These are phyloP conservation scores for Aphanomyces euteiches DNA, from an alignment of 352 stramenopile species.

Conservation along the genomic window DNA sequence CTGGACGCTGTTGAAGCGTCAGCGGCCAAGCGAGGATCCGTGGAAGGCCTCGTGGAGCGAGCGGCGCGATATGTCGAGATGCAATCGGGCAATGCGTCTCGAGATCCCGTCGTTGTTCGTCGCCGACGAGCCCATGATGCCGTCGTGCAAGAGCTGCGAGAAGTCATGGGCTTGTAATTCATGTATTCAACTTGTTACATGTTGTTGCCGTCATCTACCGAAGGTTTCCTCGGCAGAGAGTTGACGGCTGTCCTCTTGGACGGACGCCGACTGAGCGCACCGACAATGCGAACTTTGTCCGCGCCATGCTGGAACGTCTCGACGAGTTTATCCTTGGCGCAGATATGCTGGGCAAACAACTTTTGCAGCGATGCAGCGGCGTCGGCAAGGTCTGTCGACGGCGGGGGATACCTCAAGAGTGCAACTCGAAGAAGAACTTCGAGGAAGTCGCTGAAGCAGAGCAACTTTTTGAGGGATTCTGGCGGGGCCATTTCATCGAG, in stretches of 20 bases:
- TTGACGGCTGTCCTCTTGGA: not conserved
- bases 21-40: not conserved
- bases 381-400: constrained; percentile 38
- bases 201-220: too few species aligned
- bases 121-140: constrained; percentile 45
- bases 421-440: constrained; percentile 62
- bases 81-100: not conserved
- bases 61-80: not conserved
- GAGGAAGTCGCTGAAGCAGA: constrained; percentile 75
- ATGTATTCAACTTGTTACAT: too few species aligned
- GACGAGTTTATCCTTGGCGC: constrained; percentile 57
- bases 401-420: constrained; percentile 55
- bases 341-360: constrained; percentile 62
- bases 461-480: constrained; percentile 56
- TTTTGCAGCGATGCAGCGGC: constrained; percentile 53
- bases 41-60: not conserved
- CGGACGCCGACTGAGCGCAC: not conserved
- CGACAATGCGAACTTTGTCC: constrained; percentile 45
- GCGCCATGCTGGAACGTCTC: constrained; percentile 54
- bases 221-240: too few species aligned
- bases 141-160: constrained; percentile 62
- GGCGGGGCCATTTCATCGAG: constrained; percentile 68
- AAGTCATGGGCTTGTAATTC: constrained; percentile 62
- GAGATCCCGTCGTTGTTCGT: constrained; percentile 38
- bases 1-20: not conserved